Evolutionary conservation across 139 green algal species (phyloP).

Genomic region (Chlorella sp.): DNA sequence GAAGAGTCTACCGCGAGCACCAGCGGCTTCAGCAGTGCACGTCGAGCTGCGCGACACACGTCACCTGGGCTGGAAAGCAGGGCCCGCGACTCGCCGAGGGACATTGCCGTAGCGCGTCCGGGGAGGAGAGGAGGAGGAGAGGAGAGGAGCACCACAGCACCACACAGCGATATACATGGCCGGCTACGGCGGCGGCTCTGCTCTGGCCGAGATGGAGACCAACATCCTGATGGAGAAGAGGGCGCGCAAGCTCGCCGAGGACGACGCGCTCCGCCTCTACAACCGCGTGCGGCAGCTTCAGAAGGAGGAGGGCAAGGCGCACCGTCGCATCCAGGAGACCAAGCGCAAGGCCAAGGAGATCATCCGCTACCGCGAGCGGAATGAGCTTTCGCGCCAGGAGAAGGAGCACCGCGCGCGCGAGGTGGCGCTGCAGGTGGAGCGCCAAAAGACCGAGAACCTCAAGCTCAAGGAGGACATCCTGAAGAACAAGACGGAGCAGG

Average conservation of each 20-base stretch:
- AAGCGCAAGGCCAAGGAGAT: conserved; percentile 54
- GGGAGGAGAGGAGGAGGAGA: too few species aligned
- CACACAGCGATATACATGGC: too few species aligned
- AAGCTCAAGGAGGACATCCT: conserved; percentile 42
- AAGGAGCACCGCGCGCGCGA: conserved; percentile 39
- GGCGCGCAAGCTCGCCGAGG: conserved; percentile 31
- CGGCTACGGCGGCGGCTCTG: not conserved
- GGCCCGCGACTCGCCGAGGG: too few species aligned
- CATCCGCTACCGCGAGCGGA: conserved; percentile 39
- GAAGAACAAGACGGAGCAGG: conserved; percentile 38
- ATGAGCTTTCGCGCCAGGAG: conserved; percentile 43
- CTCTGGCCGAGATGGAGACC: not conserved
- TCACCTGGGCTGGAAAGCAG: too few species aligned
- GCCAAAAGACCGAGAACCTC: conserved; percentile 40
- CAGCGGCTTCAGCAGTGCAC: too few species aligned
- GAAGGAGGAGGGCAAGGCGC: conserved; percentile 61
- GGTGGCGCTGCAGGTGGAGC: conserved; percentile 38
- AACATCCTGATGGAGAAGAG: conserved; percentile 2
- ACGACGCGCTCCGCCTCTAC: conserved; percentile 59
- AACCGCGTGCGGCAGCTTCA: conserved; percentile 65
- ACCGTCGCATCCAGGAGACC: conserved; percentile 58
- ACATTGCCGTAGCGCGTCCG: too few species aligned
- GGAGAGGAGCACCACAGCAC: too few species aligned
- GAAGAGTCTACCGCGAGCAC: too few species aligned
- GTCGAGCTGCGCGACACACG: too few species aligned